phyloP scores from a whole-genome alignment of 495 filamentous ascomycete species.

The Penicillium egyptiacum region DNA sequence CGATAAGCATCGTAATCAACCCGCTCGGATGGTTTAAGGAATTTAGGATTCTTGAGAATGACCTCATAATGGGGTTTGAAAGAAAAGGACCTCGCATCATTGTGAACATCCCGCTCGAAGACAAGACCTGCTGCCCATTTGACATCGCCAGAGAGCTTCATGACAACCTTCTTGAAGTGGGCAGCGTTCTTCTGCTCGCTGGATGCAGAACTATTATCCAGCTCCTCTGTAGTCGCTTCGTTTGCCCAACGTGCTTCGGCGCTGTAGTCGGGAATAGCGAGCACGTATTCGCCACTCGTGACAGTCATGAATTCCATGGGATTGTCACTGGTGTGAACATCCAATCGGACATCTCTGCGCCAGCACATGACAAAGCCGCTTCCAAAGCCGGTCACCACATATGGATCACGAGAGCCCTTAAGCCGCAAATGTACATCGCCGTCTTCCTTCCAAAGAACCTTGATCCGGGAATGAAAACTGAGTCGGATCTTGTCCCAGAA shows the following conservation, averaged over 20 bases:
- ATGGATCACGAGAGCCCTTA: constrained; percentile 91
- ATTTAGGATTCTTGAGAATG: constrained; percentile 73
- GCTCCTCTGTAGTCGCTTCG: constrained; percentile 54
- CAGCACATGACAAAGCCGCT: constrained; percentile 97
- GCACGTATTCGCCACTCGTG: constrained; percentile 87
- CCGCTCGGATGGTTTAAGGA: constrained; percentile 54
- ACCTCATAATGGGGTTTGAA: constrained; percentile 94
- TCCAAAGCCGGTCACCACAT: constrained; percentile 86
- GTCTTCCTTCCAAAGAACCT: constrained; percentile 87
- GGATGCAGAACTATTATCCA: constrained; percentile 61
- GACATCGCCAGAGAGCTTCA: constrained; percentile 96
- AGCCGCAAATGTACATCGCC: constrained; percentile 93
- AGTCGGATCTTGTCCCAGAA: constrained; percentile 99
- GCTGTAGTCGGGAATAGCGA: constrained; percentile 92
- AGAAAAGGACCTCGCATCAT: constrained; percentile 70
- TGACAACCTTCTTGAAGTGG: constrained; percentile 93
- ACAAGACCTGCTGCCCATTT: constrained; percentile 87
- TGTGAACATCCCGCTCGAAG: constrained; percentile 76
- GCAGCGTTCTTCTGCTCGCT: constrained; percentile 70
- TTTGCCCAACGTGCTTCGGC: constrained; percentile 73
- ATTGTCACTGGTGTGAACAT: constrained; percentile 76
- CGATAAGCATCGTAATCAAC: constrained; percentile 84
- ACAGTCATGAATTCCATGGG: constrained; percentile 93
- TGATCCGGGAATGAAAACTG: constrained; percentile 89
- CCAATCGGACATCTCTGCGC: constrained; percentile 88